These are phyloP conservation scores for Boletus mariae DNA, from an alignment of 1,284 basidiomycete genomes.

Conservation along the genomic window DNA sequence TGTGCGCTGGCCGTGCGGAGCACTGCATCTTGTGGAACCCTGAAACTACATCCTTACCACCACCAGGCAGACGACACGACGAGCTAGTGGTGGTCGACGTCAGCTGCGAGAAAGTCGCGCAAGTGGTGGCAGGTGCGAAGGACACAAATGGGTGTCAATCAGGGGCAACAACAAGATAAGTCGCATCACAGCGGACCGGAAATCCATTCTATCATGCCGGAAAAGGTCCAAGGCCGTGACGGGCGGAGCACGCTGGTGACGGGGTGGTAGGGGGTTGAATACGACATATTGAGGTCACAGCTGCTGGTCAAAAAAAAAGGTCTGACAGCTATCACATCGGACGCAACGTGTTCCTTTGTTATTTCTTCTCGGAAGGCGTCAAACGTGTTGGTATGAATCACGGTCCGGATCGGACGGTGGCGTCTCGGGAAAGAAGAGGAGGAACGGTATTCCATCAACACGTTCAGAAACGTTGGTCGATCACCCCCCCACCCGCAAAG, in stretches of 20 bases:
- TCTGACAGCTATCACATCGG: constrained; percentile 18
- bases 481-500: neutral
- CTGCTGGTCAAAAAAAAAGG: constrained; percentile 7
- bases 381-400: constrained; percentile 6
- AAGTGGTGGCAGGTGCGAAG: neutral
- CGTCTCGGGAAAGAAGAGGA: neutral
- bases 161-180: constrained; percentile 4
- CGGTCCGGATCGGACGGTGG: constrained; percentile 4
- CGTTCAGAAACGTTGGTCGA: constrained; percentile 7
- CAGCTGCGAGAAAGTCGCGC: neutral
- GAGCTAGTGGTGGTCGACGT: neutral
- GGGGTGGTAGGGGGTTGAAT: constrained; percentile 5
- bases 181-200: neutral
- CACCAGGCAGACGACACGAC: constrained; percentile 5
- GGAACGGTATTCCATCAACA: constrained; percentile 5
- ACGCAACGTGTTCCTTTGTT: constrained; percentile 11
- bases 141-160: constrained; percentile 7
- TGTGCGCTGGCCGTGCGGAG: constrained; percentile 27
- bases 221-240: neutral
- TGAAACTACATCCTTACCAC: constrained; percentile 14
- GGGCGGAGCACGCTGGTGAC: neutral
- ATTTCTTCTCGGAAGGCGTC: neutral
- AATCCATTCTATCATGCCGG: neutral
- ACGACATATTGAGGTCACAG: constrained; percentile 11
- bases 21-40: constrained; percentile 24